Percentiles rank a stretch among this genome's conserved stretches.
These are phyloP conservation scores for Huntiella abstrusa DNA, from an alignment of 2,329 filamentous ascomycete species.

Conservation along the genomic window DNA sequence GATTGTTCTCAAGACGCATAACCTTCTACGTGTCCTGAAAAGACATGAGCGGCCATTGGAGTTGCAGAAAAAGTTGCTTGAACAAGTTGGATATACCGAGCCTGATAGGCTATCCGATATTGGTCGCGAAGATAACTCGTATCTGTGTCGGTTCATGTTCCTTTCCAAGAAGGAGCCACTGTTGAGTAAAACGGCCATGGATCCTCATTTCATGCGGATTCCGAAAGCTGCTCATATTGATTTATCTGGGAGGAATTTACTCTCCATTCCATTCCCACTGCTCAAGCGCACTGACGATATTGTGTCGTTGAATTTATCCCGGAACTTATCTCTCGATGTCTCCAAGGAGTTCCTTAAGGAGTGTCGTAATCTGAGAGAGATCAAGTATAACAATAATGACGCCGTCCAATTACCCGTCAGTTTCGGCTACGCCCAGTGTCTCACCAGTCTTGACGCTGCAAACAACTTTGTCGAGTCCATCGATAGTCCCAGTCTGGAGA, in stretches of 20 bases:
- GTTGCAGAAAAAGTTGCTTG: constrained; percentile 77
- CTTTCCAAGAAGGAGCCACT: constrained; percentile 40
- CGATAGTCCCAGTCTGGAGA: constrained; percentile 65
- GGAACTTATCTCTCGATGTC: constrained; percentile 79
- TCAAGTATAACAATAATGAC: constrained; percentile 92
- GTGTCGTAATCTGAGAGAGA: constrained; percentile 77
- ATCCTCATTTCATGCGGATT: constrained; percentile 62
- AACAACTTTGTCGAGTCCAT: constrained; percentile 84
- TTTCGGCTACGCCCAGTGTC: constrained; percentile 56
- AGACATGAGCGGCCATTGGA: constrained; percentile 65
- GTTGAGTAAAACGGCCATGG: constrained; percentile 48
- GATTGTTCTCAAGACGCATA: constrained; percentile 86
- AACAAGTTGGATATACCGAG: constrained; percentile 80
- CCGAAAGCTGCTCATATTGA: constrained; percentile 92
- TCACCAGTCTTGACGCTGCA: constrained; percentile 84
- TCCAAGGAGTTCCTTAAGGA: constrained; percentile 93
- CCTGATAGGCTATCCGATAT: constrained; percentile 80
- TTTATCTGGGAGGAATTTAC: constrained; percentile 69
- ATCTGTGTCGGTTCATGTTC: constrained; percentile 90
- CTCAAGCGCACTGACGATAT: constrained; percentile 88
- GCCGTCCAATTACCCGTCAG: constrained; percentile 70
- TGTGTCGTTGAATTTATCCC: constrained; percentile 81
- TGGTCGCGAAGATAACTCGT: constrained; percentile 91
- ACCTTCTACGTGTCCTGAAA: constrained; percentile 64
- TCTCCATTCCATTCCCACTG: constrained; percentile 85